Evolutionary conservation across 2,329 filamentous ascomycete species (phyloP).

Genomic region (Fusarium sambucinum): DNA sequence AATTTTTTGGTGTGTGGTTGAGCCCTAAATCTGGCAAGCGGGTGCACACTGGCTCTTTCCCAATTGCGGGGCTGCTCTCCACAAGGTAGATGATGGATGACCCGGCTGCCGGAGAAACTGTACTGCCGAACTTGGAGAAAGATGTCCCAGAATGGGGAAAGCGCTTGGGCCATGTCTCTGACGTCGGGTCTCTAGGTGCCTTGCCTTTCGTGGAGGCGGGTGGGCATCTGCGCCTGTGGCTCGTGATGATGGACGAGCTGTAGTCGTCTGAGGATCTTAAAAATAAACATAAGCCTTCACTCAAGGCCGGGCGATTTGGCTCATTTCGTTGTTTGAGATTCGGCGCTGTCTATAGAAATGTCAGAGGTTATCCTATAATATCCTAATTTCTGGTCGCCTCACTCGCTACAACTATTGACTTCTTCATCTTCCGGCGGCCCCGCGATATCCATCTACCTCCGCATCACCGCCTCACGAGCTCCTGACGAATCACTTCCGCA

Average conservation of each 20-base stretch:
- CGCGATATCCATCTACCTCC: conserved; percentile 24
- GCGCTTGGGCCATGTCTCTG: conserved; percentile 42
- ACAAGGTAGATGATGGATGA: not conserved
- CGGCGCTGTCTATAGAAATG: conserved; percentile 26
- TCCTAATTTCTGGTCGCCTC: conserved; percentile 18
- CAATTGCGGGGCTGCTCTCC: not conserved
- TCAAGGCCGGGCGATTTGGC: not conserved
- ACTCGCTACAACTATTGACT: conserved; percentile 23
- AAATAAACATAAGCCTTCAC: conserved; percentile 9
- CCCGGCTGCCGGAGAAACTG: conserved; percentile 37
- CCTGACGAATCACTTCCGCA: not conserved
- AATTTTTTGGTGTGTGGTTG: conserved; percentile 53
- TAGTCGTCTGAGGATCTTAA: conserved; percentile 18
- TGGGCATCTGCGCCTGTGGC: conserved; percentile 21
- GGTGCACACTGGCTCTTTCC: conserved; percentile 17
- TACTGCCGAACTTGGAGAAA: conserved; percentile 16
- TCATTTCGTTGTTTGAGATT: conserved; percentile 4
- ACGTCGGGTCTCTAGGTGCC: conserved; percentile 34
- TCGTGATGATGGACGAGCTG: conserved; percentile 36
- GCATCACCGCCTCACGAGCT: conserved; percentile 10
- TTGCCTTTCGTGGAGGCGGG: too few relatives aligned
- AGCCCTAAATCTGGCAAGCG: conserved; percentile 49
- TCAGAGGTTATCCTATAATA: conserved; percentile 34
- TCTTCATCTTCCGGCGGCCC: conserved; percentile 30
- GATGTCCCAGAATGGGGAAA: conserved; percentile 1